Conservation (phyloP, 495 filamentous ascomycete species). For the Penicillium canariense region DNA sequence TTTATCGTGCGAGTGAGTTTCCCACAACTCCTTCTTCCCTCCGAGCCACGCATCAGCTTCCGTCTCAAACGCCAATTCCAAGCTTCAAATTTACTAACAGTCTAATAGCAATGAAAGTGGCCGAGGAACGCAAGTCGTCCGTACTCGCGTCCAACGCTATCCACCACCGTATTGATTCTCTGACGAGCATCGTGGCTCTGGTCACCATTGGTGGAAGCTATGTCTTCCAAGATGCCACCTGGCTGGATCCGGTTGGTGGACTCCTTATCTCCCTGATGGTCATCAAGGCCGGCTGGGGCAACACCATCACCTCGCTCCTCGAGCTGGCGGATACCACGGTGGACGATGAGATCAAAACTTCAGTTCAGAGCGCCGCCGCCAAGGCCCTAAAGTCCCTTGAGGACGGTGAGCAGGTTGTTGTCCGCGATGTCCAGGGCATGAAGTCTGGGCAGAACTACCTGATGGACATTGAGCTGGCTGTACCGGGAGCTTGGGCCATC, state of each 20-base stretch:
- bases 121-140: conserved; percentile 88
- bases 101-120: conserved; percentile 84
- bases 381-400: conserved; percentile 53
- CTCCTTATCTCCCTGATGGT: conserved; percentile 90
- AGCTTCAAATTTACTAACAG: conserved; percentile 10
- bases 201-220: conserved; percentile 86
- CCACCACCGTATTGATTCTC: conserved; percentile 93
- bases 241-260: conserved; percentile 94
- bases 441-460: conserved; percentile 96
- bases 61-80: background rate
- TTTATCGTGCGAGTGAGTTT: conserved; percentile 89
- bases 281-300: conserved; percentile 82
- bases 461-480: conserved; percentile 79
- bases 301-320: conserved; percentile 75
- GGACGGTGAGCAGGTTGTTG: conserved; percentile 46
- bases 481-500: conserved; percentile 70
- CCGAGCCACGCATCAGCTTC: background rate
- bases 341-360: conserved; percentile 73
- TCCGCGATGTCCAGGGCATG: conserved; percentile 76
- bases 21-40: background rate
- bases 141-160: conserved; percentile 96
- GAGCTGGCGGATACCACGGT: conserved; percentile 89
- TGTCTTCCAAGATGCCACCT: conserved; percentile 74
- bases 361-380: conserved; percentile 60
- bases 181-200: conserved; percentile 90